Conservation (phyloP, 176 grass and related monocot species). For the Dendrocalamus sinicus region DNA sequence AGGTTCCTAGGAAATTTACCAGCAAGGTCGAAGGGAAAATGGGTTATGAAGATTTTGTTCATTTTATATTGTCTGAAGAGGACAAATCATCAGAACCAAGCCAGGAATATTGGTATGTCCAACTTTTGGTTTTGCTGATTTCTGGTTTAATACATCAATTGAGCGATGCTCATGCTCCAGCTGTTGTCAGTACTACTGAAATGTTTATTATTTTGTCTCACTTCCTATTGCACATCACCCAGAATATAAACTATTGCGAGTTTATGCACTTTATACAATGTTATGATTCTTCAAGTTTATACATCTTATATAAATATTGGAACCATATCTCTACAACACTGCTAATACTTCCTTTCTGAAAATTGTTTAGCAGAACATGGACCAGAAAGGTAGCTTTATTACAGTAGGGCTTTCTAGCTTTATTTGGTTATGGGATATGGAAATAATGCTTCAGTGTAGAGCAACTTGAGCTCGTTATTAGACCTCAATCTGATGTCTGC, state of each 20-base stretch:
- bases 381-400: neutral
- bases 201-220: neutral
- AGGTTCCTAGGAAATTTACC: conserved; percentile 94
- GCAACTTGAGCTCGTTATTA: conserved; percentile 20
- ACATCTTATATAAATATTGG: neutral
- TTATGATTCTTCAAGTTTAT: neutral
- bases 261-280: neutral
- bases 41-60: conserved; percentile 95
- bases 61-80: conserved; percentile 92
- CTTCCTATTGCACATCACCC: neutral
- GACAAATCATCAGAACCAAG: conserved; percentile 84
- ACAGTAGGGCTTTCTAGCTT: neutral
- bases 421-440: neutral
- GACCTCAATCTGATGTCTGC: neutral
- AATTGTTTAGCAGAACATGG: neutral
- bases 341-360: neutral
- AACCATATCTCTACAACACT: neutral
- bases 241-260: neutral
- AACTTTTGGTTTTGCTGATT: conserved; percentile 23
- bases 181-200: conserved; percentile 14
- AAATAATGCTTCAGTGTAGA: neutral
- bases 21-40: conserved; percentile 87
- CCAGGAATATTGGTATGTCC: conserved; percentile 74
- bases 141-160: conserved; percentile 8
- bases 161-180: conserved; percentile 10